Conservation (phyloP, 2,329 filamentous ascomycete species). For the Bipolaris zeicola region DNA sequence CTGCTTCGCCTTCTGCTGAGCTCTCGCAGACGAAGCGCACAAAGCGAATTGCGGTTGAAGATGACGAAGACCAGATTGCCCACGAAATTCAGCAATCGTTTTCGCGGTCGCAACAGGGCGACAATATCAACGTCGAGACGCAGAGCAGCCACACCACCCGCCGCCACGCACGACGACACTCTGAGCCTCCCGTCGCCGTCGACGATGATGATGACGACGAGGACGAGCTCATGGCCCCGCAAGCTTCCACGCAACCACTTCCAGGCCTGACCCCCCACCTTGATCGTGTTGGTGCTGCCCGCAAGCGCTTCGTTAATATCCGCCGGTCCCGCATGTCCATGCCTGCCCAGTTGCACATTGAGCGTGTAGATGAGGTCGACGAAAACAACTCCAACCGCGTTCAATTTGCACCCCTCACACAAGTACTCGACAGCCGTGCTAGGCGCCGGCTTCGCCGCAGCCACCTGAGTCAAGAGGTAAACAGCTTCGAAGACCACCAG, state of each 20-base stretch:
- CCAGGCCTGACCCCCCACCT: conserved; percentile 43
- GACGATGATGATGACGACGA: conserved; percentile 20
- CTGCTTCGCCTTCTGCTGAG: conserved; percentile 35
- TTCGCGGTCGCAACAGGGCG: conserved; percentile 30
- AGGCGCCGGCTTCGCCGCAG: conserved; percentile 49
- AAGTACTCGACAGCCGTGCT: conserved; percentile 40
- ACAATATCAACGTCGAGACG: conserved; percentile 23
- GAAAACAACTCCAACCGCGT: conserved; percentile 28
- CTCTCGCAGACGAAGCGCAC: conserved; percentile 39
- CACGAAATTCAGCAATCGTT: conserved; percentile 42
- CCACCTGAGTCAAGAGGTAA: conserved; percentile 51
- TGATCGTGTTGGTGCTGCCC: conserved; percentile 35
- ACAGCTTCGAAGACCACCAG: conserved; percentile 46
- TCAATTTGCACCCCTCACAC: conserved; percentile 45
- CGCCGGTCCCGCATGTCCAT: conserved; percentile 44
- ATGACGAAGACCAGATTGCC: conserved; percentile 40
- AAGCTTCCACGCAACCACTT: conserved; percentile 34
- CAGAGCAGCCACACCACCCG: conserved; percentile 21
- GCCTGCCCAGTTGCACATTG: conserved; percentile 41
- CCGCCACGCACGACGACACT: conserved; percentile 40
- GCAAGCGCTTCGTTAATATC: conserved; percentile 30
- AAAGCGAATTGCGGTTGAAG: conserved; percentile 38
- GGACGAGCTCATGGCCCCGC: conserved; percentile 24
- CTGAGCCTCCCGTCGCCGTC: conserved; percentile 38
- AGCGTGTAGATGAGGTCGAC: conserved; percentile 33